Conservation (phyloP, 495 filamentous ascomycete species). For the Venustampulla echinocandica region DNA sequence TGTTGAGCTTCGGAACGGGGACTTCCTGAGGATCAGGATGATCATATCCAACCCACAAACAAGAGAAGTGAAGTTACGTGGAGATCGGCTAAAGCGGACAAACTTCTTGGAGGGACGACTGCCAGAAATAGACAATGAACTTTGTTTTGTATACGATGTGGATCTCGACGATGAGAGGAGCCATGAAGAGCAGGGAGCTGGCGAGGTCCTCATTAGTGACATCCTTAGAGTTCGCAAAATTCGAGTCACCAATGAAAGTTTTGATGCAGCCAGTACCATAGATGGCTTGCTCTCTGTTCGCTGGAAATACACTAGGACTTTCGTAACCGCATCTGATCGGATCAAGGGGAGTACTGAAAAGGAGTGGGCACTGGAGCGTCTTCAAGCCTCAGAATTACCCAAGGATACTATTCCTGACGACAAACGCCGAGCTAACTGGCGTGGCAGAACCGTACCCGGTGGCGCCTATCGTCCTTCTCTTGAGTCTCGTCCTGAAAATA, state of each 20-base stretch:
- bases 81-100: conserved; percentile 30
- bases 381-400: too few species aligned
- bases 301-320: too few species aligned
- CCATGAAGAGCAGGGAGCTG: conserved; percentile 33
- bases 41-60: conserved; percentile 26
- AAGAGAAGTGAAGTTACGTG: conserved; percentile 28
- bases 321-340: too few species aligned
- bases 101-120: conserved; percentile 31
- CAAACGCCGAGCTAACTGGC: too few species aligned
- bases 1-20: conserved; percentile 18
- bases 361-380: too few species aligned
- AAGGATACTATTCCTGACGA: too few species aligned
- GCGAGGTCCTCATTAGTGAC: conserved; percentile 29
- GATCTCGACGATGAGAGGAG: conserved; percentile 32
- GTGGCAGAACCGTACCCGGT: too few species aligned
- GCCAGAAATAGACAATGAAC: conserved; percentile 39
- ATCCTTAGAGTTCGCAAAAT: conserved; percentile 33
- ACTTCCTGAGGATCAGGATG: conserved; percentile 34
- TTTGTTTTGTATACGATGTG: conserved; percentile 42
- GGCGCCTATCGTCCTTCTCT: too few species aligned
- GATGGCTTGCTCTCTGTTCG: too few species aligned
- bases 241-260: conserved; percentile 43
- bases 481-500: too few species aligned
- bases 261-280: conserved; percentile 10
- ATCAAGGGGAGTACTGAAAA: too few species aligned